These are phyloP conservation scores for Rubroboletus satanas DNA, from an alignment of 768 basidiomycete genomes.

Conservation along the genomic window DNA sequence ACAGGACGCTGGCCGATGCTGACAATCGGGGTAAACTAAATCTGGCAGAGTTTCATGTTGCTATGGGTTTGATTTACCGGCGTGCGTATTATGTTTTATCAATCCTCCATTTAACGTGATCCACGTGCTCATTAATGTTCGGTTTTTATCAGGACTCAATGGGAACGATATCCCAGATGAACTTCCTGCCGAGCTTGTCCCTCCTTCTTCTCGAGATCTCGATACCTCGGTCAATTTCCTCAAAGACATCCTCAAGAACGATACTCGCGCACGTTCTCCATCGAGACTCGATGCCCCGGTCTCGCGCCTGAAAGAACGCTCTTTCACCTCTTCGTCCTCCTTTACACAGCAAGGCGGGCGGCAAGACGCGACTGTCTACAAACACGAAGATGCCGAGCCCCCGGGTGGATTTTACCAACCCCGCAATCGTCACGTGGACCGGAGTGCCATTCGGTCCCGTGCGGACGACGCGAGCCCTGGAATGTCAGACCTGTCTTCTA, in stretches of 20 bases:
- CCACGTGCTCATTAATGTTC: background rate
- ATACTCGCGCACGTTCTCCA: conserved; percentile 71
- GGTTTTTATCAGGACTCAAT: conserved; percentile 64
- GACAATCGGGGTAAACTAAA: conserved; percentile 96
- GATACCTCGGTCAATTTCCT: conserved; percentile 86
- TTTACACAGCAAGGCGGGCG: conserved; percentile 49
- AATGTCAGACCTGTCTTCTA: conserved; percentile 71
- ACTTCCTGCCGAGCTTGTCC: conserved; percentile 85
- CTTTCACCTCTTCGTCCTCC: conserved; percentile 57
- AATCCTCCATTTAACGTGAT: background rate
- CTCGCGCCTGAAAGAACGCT: conserved; percentile 65
- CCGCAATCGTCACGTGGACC: conserved; percentile 78
- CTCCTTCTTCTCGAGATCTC: conserved; percentile 87
- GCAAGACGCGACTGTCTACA: conserved; percentile 90
- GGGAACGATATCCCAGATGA: conserved; percentile 86
- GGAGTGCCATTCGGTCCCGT: conserved; percentile 71
- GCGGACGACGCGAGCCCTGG: conserved; percentile 60
- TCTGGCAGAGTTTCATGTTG: conserved; percentile 94
- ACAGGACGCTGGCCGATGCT: conserved; percentile 86
- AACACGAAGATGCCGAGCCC: conserved; percentile 64
- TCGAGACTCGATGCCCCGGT: conserved; percentile 47
- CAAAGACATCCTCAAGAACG: conserved; percentile 82
- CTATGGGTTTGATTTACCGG: conserved; percentile 97
- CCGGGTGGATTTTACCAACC: conserved; percentile 73
- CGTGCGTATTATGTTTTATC: conserved; percentile 49